Base-by-base conservation (phyloP, 2,329 filamentous ascomycete species). In the Coleophoma cylindrospora region DNA sequence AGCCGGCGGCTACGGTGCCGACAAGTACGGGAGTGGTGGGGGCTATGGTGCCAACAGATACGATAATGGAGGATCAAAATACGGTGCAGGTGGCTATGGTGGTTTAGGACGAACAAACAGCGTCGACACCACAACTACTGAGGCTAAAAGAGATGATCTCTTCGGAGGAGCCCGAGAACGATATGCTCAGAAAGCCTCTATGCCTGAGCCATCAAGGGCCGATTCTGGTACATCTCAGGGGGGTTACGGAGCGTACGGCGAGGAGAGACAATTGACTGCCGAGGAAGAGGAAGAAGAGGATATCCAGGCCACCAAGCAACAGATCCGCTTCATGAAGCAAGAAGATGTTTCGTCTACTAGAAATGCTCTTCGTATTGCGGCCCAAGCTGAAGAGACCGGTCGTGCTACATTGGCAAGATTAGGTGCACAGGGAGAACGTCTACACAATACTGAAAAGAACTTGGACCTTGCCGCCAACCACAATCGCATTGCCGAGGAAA, bases 381-480 rank as follows among this genome's bases (percentile, higher is more conserved):
- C 83, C 44, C 79, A 87, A 67, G 81, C 83, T 10, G 80, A 89
- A 61, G 83, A 89, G 58, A 84, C 80, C 36, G 88, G 87, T 43
- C 79, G 84, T 21, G 79, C 81, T 46, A 91, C 87, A 0, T 75
- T 92, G 36, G 84, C 82, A 37, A 78, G 86, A 50, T 79, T 95
- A 12, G 87, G 85, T 48, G 81, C 79, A 13, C 91, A 96, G 67
- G 87, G 86, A 52, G 89, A 95, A 64, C 79, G 86, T 14, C 78
- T 95, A 49, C 82, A 91, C 65, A 89, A 91, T 63, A 89, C 87
- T 0, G 89, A 95, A 67, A 82, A 81, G 68, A 90, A 92, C 61
- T 76, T 96, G 50, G 89, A 96, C 60, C 75, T 89, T 56, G 87
- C 90, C 4, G 72, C 80, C n/a, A 86, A 85, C 55, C 84, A 91